These are phyloP conservation scores for Coleophoma cylindrospora DNA, from an alignment of 2,329 filamentous ascomycete genomes.

Conservation along the genomic window DNA sequence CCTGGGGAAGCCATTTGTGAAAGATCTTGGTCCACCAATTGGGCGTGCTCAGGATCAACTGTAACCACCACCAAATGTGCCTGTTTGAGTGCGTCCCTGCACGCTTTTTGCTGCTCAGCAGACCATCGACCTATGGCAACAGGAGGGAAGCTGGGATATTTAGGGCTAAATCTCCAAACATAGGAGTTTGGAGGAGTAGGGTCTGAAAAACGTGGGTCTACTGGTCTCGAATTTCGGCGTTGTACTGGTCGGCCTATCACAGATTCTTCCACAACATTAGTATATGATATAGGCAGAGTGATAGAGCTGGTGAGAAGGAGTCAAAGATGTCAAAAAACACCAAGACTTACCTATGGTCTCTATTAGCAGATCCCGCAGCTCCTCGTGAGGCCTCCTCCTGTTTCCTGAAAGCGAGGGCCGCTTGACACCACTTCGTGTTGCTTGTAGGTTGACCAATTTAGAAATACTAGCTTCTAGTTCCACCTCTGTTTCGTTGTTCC, in stretches of 20 bases:
- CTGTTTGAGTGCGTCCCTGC: slow-evolving; percentile 3
- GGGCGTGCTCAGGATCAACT: background rate
- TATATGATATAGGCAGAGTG: background rate
- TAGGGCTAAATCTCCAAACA: slow-evolving; percentile 2
- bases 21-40: background rate
- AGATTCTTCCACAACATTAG: background rate
- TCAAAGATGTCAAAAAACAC: background rate
- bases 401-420: too few species aligned
- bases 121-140: slow-evolving; percentile 3
- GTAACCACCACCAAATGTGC: background rate
- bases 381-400: background rate
- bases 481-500: too few species aligned
- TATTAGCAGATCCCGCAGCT: background rate
- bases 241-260: slow-evolving; percentile 2
- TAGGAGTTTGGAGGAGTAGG: slow-evolving; percentile 2
- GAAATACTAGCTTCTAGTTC: too few species aligned
- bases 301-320: background rate
- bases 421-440: too few species aligned
- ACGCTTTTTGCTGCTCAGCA: slow-evolving; percentile 1
- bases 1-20: too few species aligned
- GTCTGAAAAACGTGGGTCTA: slow-evolving; percentile 4
- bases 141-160: slow-evolving; percentile 2
- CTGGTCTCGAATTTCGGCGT: background rate
- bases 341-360: background rate
- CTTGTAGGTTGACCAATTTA: too few species aligned